Evolutionary conservation across 1,284 basidiomycete species (phyloP), one percentile per base, ranked within the genome.

Genomic region (Phellinidium pouzarii): DNA sequence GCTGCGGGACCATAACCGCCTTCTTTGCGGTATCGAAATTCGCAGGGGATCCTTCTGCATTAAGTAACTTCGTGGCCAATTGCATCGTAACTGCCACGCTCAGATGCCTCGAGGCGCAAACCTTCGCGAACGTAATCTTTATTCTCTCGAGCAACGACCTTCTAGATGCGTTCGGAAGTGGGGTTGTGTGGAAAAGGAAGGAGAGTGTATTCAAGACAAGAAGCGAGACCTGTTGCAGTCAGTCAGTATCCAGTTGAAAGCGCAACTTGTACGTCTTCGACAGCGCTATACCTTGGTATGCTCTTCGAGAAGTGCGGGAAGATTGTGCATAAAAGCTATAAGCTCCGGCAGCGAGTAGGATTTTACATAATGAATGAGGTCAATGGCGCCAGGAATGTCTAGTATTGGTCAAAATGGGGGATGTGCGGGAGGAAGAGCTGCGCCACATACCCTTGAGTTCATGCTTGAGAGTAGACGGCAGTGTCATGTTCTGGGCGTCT

Each of bases 401-500:
- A 37, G 20, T 7, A 38, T 25, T 27, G 31, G 8, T 50, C n/a
- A 23, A n/a, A 9, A 27, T 17, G 36, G 7, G 1, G 26, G 29
- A 14, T 31, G 9, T 14, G 34, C 20, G 14, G 17, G 1, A 37
- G 12, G 12, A 36, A 19, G 23, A 3, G 12, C 41, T 17, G 25
- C 20, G 29, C 4, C n/a, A 38, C 8, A 14, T n/a, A 79, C 76
- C 63, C 64, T 66, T 59, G 37, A 84, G 59, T 31, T 64, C 58
- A 51, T 64, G 68, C 44, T 66, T 64, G 47, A 87, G 67, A 47
- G 63, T 64, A 19, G 71, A 67, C 5, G 79, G 74, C 44, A 68
- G 73, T 6, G 72, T 72, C 80, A 83, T 84, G 58, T 84, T 82
- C 60, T 84, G 82, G 66, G 76, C 80, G 65, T 87, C 85, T 87